Base-by-base conservation (phyloP, 2,329 filamentous ascomycete species). In the Paecilomyces niveus region DNA sequence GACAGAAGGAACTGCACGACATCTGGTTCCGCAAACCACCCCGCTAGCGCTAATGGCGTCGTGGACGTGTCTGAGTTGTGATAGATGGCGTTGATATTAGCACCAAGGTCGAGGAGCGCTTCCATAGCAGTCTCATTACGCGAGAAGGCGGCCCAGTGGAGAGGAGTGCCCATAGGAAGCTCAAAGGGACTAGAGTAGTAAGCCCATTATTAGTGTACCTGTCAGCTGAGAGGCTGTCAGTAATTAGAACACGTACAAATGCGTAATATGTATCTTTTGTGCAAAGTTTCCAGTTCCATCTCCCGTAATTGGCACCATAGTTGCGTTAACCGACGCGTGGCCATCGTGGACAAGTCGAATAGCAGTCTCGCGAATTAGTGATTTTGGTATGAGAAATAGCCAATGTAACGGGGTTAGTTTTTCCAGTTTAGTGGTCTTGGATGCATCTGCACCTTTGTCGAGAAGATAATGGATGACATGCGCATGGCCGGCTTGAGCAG, bases 131-230 rank as follows among this genome's bases (percentile, higher is more conserved):
- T 26, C 11, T 50, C 57, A 51, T 62, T 65, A 49, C 63, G 61
- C 53, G 63, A 60, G 35, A 68, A 65, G 21, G 62, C 62, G 5
- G 67, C 68, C 67, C 68, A 70, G 49, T 70, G 68, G 24, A 68
- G 58, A 3, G 68, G 66, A 26, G 67, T 64, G 2, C 68, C 67
- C 9, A 63, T 58, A 1, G 68, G 67, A 45, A 70, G 58, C 53
- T 69, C 67, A 54, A 69, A 69, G 18, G 68, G 67, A 53, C 68
- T 69, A 58, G 31, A 22, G 7, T 13, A 54, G 61, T 29, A 62
- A 29, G 59, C 50, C n/a, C 33, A 18, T 21, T 1, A 35, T 8
- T 49, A 29, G 26, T 29, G 26, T 29, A 29, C 26, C 26, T 29
- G 1, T 29, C 26, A 29, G 26, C 26, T 6, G 26, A 5, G 18